phyloP scores from a whole-genome alignment of 176 grass and related monocot genomes.

The Secale cereale region DNA sequence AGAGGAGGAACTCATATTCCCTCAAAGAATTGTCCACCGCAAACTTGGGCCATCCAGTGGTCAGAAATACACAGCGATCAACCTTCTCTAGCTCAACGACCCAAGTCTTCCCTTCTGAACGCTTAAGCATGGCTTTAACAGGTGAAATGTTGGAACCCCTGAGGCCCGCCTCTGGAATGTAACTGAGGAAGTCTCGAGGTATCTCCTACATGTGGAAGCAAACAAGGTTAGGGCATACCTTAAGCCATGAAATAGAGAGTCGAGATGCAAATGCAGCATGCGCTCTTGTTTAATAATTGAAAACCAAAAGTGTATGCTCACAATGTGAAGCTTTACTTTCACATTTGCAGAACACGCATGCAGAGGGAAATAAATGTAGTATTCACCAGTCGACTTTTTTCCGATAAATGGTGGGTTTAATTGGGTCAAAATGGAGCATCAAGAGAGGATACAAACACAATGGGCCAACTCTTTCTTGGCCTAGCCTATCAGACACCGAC shows the following conservation, averaged over 20 bases:
- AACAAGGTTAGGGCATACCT: background rate
- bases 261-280: conserved; percentile 14
- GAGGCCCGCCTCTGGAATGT: conserved; percentile 21
- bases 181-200: conserved; percentile 38
- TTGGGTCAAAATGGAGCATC: no score
- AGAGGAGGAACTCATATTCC: conserved; percentile 69
- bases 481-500: background rate
- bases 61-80: conserved; percentile 34
- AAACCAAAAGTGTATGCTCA: background rate
- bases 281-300: background rate
- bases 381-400: background rate
- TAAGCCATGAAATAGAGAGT: background rate
- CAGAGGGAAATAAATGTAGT: background rate
- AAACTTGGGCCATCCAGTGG: conserved; percentile 65
- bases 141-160: background rate
- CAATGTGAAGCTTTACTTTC: background rate
- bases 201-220: conserved; percentile 43
- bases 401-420: no score
- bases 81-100: conserved; percentile 32
- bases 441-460: no score
- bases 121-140: conserved; percentile 26
- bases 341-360: background rate
- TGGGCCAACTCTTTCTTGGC: background rate
- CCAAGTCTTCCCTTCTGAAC: conserved; percentile 45
- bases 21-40: conserved; percentile 54